Evolutionary conservation across 116 monocot species (phyloP).

Genomic region (Cymodocea nodosa): DNA sequence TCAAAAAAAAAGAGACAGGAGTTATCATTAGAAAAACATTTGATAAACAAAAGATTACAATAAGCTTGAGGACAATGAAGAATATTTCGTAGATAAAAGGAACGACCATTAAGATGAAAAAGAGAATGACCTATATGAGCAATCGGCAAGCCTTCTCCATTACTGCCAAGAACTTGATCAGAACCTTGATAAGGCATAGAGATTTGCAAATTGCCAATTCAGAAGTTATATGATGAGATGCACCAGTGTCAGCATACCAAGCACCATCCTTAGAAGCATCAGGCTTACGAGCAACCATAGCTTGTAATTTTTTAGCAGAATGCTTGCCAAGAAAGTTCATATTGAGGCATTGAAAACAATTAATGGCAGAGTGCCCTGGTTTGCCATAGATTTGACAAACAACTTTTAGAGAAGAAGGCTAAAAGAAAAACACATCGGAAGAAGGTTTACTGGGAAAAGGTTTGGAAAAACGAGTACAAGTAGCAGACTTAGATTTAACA

Average conservation of each 20-base stretch:
- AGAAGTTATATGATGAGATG: neutral
- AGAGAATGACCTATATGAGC: neutral
- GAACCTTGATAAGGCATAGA: neutral
- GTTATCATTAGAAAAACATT: neutral
- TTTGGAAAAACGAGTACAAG: no score
- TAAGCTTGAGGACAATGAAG: neutral
- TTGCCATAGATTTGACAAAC: neutral
- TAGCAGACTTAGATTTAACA: neutral
- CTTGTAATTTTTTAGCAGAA: neutral
- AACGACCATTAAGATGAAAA: neutral
- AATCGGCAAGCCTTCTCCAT: neutral
- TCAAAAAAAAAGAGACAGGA: neutral
- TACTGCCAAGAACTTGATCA: neutral
- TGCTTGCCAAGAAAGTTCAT: neutral
- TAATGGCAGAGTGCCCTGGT: neutral
- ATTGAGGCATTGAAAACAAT: neutral
- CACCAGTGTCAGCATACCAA: neutral
- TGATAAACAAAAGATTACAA: neutral
- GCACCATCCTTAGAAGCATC: neutral
- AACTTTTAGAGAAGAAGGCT: neutral
- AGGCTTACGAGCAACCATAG: neutral
- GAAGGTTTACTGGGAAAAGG: neutral
- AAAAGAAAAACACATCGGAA: neutral
- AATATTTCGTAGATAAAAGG: neutral
- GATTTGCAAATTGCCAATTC: neutral